Evolutionary conservation across 371 early-diverging fungal genomes (phyloP), one percentile per base, ranked within the genome.

Genomic region (Gilbertella persicaria): DNA sequence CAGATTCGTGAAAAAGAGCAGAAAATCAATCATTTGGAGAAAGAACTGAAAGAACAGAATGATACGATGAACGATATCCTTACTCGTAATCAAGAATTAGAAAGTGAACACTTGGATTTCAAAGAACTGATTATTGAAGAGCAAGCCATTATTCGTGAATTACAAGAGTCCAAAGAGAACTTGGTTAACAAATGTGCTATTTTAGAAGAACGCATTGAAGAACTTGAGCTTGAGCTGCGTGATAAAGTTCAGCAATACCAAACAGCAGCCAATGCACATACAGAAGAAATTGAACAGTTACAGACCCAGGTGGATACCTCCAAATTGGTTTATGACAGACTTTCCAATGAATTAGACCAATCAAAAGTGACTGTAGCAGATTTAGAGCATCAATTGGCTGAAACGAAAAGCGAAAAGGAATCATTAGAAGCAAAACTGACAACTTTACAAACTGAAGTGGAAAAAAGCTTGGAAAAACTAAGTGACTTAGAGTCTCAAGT

Each of bases 101-200:
- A 86, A 38, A 55, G 65, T 29, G 70, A 72, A 42, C 78, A 55
- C 60, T 66, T 4, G 56, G 86, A 55, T 10, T 64, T 67, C 20
- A 69, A 73, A 46, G 74, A 75, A 5, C 45, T 75, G 8, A 67
- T 88, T 13, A 54, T 71, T 37, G 54, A 50, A 7, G 86, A 88
- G 29, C 69, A 71, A 53, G 50, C 21, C 6, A 58, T 48, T 73
- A 77, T 60, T 54, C 70, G 53, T 66, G 86, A 58, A 51, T 60
- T 51, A 54, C 80, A 48, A 83, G 93, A 66, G 75, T 83, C 58
- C 68, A 82, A 64, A 9, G 78, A 87, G 3, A 86, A 87, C 14
- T 55, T 89, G 12, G 61, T 79, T 13, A 57, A 76, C 6, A 82
- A 88, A 52, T 66, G 94, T 2, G 79, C 83, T 20, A 59, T 77